Percentiles rank a stretch among this genome's conserved stretches.
Conservation (phyloP, 371 early-diverging fungal species). For the Capillidium rhysosporum region DNA sequence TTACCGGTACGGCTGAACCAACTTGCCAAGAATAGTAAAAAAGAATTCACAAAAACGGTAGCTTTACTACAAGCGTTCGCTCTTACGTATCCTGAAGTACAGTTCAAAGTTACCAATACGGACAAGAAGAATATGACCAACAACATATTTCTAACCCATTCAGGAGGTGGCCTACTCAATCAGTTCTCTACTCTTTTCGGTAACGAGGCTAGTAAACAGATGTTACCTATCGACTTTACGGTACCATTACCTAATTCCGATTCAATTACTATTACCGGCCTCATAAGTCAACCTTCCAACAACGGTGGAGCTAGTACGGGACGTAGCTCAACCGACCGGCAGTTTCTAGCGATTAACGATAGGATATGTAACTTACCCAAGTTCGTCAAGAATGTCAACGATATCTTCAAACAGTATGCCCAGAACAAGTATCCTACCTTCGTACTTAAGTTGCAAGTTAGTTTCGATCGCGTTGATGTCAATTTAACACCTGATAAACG, state of each 20-base stretch:
- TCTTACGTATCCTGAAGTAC: slow-evolving; percentile 39
- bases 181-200: slow-evolving; percentile 7
- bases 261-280: too few species aligned
- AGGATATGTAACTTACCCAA: slow-evolving; percentile 71
- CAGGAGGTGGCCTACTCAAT: neutral
- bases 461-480: slow-evolving; percentile 49
- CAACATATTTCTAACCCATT: neutral
- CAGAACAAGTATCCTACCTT: slow-evolving; percentile 60
- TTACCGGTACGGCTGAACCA: slow-evolving; percentile 83
- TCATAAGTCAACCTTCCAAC: slow-evolving; percentile 13
- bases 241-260: too few species aligned
- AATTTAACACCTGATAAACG: slow-evolving; percentile 93
- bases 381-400: slow-evolving; percentile 51
- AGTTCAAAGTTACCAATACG: slow-evolving; percentile 29
- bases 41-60: slow-evolving; percentile 59
- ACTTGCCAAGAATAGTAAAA: slow-evolving; percentile 56
- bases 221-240: too few species aligned
- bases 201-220: neutral
- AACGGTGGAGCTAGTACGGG: slow-evolving; percentile 43
- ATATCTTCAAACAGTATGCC: slow-evolving; percentile 44
- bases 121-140: neutral
- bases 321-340: slow-evolving; percentile 55
- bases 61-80: slow-evolving; percentile 75
- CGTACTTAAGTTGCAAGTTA: slow-evolving; percentile 41
- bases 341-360: slow-evolving; percentile 71